Conservation (phyloP, 2,329 filamentous ascomycete species). For the Fusarium euwallaceae region DNA sequence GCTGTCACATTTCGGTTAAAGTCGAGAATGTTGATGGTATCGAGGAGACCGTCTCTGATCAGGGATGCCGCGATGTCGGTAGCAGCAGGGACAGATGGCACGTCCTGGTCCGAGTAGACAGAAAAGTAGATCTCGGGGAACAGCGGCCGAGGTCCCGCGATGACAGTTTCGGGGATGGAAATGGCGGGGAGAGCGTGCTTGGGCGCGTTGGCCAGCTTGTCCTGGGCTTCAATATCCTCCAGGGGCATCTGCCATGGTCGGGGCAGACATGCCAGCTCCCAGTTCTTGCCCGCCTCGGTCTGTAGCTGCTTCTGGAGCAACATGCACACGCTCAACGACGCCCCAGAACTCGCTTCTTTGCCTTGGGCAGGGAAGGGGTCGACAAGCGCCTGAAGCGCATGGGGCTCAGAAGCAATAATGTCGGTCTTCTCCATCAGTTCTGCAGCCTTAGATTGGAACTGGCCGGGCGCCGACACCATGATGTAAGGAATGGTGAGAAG, state of each 20-base stretch:
- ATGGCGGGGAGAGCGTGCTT: constrained; percentile 86
- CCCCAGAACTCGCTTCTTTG: constrained; percentile 72
- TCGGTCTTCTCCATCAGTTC: constrained; percentile 93
- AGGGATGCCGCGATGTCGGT: constrained; percentile 84
- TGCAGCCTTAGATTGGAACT: constrained; percentile 79
- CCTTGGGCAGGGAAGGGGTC: constrained; percentile 82
- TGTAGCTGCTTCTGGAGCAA: constrained; percentile 90
- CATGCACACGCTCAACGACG: constrained; percentile 78
- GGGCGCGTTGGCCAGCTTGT: constrained; percentile 69
- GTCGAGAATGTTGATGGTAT: constrained; percentile 94
- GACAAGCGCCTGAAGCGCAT: constrained; percentile 86
- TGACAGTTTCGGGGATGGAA: constrained; percentile 79
- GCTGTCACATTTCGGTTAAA: constrained; percentile 92
- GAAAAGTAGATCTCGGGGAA: constrained; percentile 97
- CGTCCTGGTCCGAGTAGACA: constrained; percentile 87
- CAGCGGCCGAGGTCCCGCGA: constrained; percentile 79
- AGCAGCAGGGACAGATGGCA: constrained; percentile 87
- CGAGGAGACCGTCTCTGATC: constrained; percentile 85
- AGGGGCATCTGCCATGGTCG: constrained; percentile 75
- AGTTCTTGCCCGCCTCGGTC: constrained; percentile 78
- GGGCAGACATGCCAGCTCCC: constrained; percentile 79
- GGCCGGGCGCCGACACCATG: constrained; percentile 78
- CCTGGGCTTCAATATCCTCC: constrained; percentile 71
- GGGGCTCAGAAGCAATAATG: constrained; percentile 90
- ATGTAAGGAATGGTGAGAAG: constrained; percentile 93